Evolutionary conservation across 176 grass and related monocot genomes (phyloP), one percentile per base, ranked within the genome.

Genomic region (Coix lacrymajobi): DNA sequence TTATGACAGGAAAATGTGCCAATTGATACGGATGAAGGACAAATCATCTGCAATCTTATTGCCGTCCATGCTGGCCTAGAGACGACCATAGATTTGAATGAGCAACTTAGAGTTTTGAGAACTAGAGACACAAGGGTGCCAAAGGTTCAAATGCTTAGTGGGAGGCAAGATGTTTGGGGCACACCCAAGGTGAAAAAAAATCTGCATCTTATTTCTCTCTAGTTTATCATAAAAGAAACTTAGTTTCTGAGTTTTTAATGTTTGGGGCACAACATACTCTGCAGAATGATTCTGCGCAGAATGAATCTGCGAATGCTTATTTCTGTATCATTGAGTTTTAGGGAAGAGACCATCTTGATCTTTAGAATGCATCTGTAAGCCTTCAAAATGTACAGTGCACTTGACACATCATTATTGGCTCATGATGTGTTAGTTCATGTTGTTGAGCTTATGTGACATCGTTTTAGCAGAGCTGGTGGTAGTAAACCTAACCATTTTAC

Each of bases 31-130:
- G 85, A 93, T 10, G 84, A 81, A 88, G 91, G 92, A 24, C 90
- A 82, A 65, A 88, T 91, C 48, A 69, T 84, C 22, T 98, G 91
- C 83, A 89, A 89, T 8, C 46, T 98, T 48, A 95, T 98, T 43
- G 89, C 92, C 2, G 96, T 95, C 81, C 96, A 98, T 80, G 91
- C 92, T 82, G 96, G 96, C 39, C 87, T 98, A 54, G 76, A 83
- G 45, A 93, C 75, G 85, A 85, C 89, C 29, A 80, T 86, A 45
- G 80, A 85, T 56, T 79, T 98, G 52, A 76, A 87, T 79, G 96
- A 93, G 69, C 93, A 91, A 77, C 73, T 92, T 80, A 87, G 80
- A 78, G 44, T 93, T 86, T 75, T 95, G 83, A 91, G 80, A 81
- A 81, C 40, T 32, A 90, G 85, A 85, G 84, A 93, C 61, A 93